Percentiles rank a stretch among this genome's conserved stretches.
Conservation (phyloP, 2,329 filamentous ascomycete genomes). For the Venturia carpophila region DNA sequence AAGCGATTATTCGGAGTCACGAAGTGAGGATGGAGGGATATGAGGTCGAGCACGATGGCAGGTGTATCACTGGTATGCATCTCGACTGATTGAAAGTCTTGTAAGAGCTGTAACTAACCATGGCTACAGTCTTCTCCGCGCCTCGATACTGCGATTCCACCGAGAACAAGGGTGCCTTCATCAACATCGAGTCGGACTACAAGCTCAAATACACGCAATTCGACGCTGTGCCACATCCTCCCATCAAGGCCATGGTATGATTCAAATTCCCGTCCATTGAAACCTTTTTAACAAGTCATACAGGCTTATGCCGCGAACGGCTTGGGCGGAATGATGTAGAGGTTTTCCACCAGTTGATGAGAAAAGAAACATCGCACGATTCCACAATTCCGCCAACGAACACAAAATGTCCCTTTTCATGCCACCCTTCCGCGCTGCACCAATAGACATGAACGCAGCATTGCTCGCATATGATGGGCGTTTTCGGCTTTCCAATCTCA, state of each 20-base stretch:
- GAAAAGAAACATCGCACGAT: neutral
- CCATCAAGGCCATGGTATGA: slow-evolving; percentile 76
- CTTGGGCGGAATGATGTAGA: slow-evolving; percentile 65
- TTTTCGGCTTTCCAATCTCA: neutral
- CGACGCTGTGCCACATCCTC: slow-evolving; percentile 90
- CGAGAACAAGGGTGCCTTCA: slow-evolving; percentile 96
- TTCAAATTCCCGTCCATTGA: neutral
- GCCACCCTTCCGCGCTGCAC: neutral
- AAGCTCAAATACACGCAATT: slow-evolving; percentile 91
- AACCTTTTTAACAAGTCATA: neutral
- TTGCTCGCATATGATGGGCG: slow-evolving; percentile 1
- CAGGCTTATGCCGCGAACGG: slow-evolving; percentile 70
- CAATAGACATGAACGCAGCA: slow-evolving; percentile 2
- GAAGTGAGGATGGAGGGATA: slow-evolving; percentile 99
- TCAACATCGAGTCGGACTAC: slow-evolving; percentile 88
- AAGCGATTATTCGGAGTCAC: slow-evolving; percentile 93
- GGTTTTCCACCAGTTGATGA: neutral
- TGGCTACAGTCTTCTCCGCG: slow-evolving; percentile 73
- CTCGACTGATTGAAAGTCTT: neutral
- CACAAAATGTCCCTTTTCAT: neutral
- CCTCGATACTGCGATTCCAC: slow-evolving; percentile 97
- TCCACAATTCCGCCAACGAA: neutral
- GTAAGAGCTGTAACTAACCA: neutral
- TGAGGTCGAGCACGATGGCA: slow-evolving; percentile 91
- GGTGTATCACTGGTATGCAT: slow-evolving; percentile 78